Conservation (phyloP, 441 rosid species). For the Arabidopsis lyrata region DNA sequence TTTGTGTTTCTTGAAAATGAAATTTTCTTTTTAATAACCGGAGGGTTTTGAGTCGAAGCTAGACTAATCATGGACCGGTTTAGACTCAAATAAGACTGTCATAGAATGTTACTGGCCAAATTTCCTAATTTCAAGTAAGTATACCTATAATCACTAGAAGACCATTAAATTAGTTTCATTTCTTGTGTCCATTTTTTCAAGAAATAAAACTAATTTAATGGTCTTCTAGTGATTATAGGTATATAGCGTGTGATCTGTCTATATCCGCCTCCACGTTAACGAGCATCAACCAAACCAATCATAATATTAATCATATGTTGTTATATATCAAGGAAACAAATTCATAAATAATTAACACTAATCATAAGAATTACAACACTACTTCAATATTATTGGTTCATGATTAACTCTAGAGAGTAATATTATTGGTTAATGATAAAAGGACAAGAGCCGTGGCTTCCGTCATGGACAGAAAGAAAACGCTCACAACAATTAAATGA, state of each 20-base stretch:
- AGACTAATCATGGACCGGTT: no score
- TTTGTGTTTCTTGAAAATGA: no score
- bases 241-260: constrained; percentile 1
- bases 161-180: neutral
- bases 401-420: neutral
- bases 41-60: no score
- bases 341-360: neutral
- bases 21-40: no score
- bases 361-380: neutral
- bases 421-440: neutral
- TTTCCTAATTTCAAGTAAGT: no score
- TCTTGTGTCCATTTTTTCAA: neutral
- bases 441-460: constrained; percentile 25
- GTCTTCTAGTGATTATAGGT: no score
- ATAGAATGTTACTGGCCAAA: no score
- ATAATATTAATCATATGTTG: neutral
- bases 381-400: neutral
- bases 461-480: constrained; percentile 38
- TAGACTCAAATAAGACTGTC: neutral
- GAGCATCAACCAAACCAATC: neutral
- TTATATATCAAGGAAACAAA: no score
- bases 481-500: constrained; percentile 37
- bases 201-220: no score
- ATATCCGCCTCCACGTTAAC: neutral
- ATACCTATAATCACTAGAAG: neutral